Conservation (phyloP, 2,329 filamentous ascomycete genomes). For the Dactylellina sp. region DNA sequence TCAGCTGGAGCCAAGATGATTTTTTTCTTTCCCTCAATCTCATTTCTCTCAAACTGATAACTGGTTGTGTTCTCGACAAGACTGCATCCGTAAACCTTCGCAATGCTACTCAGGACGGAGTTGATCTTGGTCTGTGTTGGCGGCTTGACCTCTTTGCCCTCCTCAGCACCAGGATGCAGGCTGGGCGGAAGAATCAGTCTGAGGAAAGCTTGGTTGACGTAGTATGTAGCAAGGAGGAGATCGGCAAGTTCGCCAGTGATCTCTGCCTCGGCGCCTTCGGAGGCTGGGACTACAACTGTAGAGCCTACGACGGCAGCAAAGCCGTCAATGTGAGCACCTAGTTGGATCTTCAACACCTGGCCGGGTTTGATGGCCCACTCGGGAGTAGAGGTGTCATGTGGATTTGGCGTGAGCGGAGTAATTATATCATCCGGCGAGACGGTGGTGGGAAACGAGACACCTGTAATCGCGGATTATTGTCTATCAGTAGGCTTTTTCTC, state of each 20-base stretch:
- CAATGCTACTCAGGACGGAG: constrained; percentile 87
- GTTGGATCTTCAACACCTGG: constrained; percentile 94
- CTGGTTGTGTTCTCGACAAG: constrained; percentile 98
- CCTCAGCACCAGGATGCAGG: constrained; percentile 70
- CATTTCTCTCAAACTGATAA: constrained; percentile 95
- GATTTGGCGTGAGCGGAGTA: constrained; percentile 94
- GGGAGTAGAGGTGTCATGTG: constrained; percentile 86
- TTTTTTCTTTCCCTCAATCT: constrained; percentile 98
- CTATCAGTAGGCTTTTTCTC: not conserved
- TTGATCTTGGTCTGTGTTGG: constrained; percentile 89
- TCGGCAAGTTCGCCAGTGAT: constrained; percentile 84
- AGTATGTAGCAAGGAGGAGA: constrained; percentile 88
- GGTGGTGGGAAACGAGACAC: constrained; percentile 92
- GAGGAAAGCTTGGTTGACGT: constrained; percentile 93
- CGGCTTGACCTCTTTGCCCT: constrained; percentile 70
- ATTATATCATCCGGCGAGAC: constrained; percentile 93
- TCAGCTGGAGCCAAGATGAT: constrained; percentile 90
- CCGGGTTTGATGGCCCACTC: constrained; percentile 80
- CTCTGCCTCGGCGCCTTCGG: constrained; percentile 70
- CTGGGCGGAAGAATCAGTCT: constrained; percentile 93
- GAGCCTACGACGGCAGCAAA: constrained; percentile 97
- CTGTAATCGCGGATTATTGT: constrained; percentile 65
- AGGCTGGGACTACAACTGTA: constrained; percentile 79
- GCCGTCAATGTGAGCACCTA: constrained; percentile 98
- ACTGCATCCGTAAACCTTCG: constrained; percentile 89